Base-by-base conservation (phyloP, 768 basidiomycete genomes). In the Phylloporus sp. region DNA sequence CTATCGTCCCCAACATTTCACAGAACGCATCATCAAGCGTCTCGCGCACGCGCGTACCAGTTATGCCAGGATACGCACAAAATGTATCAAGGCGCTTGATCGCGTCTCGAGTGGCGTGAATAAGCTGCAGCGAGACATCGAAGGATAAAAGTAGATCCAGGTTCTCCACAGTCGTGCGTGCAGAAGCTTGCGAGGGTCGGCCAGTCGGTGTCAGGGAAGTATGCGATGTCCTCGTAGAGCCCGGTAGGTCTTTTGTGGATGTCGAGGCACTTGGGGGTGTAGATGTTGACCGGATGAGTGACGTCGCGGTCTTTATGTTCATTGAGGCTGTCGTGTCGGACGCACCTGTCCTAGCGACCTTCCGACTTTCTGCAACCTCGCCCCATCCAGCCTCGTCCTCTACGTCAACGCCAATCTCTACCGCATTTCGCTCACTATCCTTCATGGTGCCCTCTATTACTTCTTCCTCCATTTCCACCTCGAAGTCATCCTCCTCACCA, bases 1-100 rank as follows among this genome's bases (percentile, higher is more conserved):
- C 80, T 2, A 97, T 70, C 0, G 85, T 82, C 26, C 85, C 82
- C 28, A 98, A 71, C 72, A 95, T 76, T 38, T 95, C 74, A 29
- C 94, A 86, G 53, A 97, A 97, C 5, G 91, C 72, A 69, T 98
- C 95, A 69, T 99, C 95, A 51, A 97, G 87, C 2, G 93, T 93
- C 62, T 97, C 94, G 27, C 85, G 76, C 2, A 99, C 94, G 4
- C 89, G 84, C 54, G 81, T 81, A 4, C 97, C 95, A 54, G 89
- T 91, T 52, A 82, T 79, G 0, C 92, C 91, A 0, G 94, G 92
- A 65, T 97, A 99, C 9, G 79, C 80, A 0, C 81, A 75, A 66
- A 98, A 99, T 3, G 86, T 92, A 64, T 99, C 93, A 2, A 91
- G 85, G 12, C 97, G 83, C 69, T 98, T 97, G 36, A 95, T 77